These are phyloP conservation scores for Hypsizygus marmoreus DNA, from an alignment of 768 basidiomycete species.

Conservation along the genomic window DNA sequence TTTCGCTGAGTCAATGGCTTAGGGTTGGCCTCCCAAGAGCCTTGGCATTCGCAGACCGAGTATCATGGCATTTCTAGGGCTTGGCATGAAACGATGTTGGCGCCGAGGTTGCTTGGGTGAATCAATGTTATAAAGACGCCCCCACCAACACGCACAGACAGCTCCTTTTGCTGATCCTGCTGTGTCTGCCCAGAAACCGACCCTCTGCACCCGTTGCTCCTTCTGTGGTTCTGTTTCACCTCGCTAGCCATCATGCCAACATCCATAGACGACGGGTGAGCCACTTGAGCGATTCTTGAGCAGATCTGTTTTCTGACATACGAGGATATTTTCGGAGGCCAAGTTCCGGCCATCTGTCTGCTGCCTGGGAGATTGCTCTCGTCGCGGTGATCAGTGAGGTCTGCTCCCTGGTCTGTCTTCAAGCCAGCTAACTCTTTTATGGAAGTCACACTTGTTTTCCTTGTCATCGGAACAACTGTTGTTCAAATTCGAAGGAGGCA, in stretches of 20 bases:
- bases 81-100: conserved; percentile 14
- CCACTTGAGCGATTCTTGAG: not conserved
- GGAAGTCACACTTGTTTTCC: conserved; percentile 18
- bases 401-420: not conserved
- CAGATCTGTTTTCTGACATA: not conserved
- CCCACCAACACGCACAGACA: not conserved
- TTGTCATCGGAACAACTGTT: conserved; percentile 23
- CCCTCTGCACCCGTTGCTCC: not conserved
- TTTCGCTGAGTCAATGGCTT: no score
- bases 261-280: conserved; percentile 1
- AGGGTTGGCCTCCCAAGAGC: no score
- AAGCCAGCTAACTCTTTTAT: not conserved
- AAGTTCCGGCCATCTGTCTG: conserved; percentile 30
- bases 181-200: not conserved
- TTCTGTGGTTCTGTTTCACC: no score
- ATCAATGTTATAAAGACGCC: conserved; percentile 17
- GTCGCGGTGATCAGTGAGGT: conserved; percentile 35
- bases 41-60: conserved; percentile 18
- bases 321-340: conserved; percentile 22
- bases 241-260: no score
- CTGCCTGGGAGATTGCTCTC: conserved; percentile 40
- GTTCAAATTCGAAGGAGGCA: conserved; percentile 29
- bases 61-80: conserved; percentile 9
- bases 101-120: conserved; percentile 22
- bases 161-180: conserved; percentile 1